Evolutionary conservation across 2,329 filamentous ascomycete genomes (phyloP).

Genomic region (Nemania diffusa): DNA sequence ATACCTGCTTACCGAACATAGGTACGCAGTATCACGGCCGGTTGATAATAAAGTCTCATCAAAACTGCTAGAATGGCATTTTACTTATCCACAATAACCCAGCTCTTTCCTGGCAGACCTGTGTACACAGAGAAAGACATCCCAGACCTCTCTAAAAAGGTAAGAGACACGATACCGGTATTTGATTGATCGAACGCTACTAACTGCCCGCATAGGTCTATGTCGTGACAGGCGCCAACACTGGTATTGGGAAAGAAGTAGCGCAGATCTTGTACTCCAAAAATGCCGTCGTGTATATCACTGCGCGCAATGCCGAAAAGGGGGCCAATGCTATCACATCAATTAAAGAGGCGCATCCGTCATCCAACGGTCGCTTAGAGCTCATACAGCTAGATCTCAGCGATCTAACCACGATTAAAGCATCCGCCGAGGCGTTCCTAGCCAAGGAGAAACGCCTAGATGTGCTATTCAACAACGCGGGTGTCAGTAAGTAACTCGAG

Average conservation of each 20-base stretch:
- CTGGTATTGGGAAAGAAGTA: conserved; percentile 41
- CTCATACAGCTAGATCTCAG: conserved; percentile 42
- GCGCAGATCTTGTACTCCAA: conserved; percentile 42
- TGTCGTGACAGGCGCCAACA: conserved; percentile 45
- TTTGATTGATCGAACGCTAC: not conserved
- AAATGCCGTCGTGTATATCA: conserved; percentile 42
- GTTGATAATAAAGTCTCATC: not conserved
- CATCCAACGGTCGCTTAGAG: conserved; percentile 39
- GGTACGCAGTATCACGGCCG: not conserved
- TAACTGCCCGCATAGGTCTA: conserved; percentile 36
- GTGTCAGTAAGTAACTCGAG: conserved; percentile 43
- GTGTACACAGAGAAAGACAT: conserved; percentile 41
- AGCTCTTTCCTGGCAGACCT: conserved; percentile 38
- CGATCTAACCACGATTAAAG: conserved; percentile 40
- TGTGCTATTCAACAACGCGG: conserved; percentile 56
- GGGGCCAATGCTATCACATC: conserved; percentile 39
- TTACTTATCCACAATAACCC: conserved; percentile 34
- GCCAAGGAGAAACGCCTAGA: conserved; percentile 47
- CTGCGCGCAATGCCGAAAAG: conserved; percentile 40
- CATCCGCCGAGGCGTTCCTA: conserved; percentile 40
- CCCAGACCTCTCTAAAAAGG: conserved; percentile 37
- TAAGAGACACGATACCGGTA: not conserved
- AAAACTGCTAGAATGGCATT: conserved; percentile 9
- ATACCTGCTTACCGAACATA: too few species aligned
- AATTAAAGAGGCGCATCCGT: conserved; percentile 39